A percentile compares a stretch with the other conserved stretches of the same genome.
phyloP scores from a whole-genome alignment of 495 filamentous ascomycete species.

The Wilcoxina mikolae region DNA sequence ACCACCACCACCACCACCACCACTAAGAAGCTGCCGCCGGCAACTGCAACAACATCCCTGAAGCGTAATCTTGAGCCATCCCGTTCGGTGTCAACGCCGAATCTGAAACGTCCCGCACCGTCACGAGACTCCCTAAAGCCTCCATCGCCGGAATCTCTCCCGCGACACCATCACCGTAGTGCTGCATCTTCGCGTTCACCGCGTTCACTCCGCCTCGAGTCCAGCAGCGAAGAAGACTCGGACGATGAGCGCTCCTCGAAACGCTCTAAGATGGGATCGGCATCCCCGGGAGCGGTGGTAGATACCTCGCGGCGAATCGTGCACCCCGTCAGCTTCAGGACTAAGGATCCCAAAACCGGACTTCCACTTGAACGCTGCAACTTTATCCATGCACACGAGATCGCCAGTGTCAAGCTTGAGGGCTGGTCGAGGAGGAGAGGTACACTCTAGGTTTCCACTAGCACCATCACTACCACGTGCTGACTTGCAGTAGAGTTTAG shows the following conservation, averaged over 20 bases:
- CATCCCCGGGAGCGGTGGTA: conserved; percentile 1
- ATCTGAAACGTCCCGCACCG: conserved; percentile 4
- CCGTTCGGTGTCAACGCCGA: background rate
- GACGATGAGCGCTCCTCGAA: conserved; percentile 15
- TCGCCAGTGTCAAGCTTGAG: conserved; percentile 19
- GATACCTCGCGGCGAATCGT: conserved; percentile 12
- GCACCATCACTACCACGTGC: background rate
- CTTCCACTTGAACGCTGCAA: background rate
- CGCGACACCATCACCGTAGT: background rate
- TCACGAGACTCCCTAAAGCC: background rate
- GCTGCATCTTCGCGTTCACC: background rate
- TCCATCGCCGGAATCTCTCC: background rate
- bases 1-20: background rate
- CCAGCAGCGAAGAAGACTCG: conserved; percentile 12
- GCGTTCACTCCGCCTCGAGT: background rate
- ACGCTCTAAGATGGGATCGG: conserved; percentile 18
- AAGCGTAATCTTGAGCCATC: background rate
- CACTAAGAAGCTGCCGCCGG: background rate
- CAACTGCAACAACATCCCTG: background rate
- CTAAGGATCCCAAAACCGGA: conserved; percentile 10
- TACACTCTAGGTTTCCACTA: conserved; percentile 44
- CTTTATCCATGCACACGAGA: conserved; percentile 26
- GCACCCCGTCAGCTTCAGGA: conserved; percentile 26
- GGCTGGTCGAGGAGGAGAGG: conserved; percentile 16
- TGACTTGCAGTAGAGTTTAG: background rate